Base-by-base conservation (phyloP, 345 rosid genomes). In the Melastoma malabathricum region DNA sequence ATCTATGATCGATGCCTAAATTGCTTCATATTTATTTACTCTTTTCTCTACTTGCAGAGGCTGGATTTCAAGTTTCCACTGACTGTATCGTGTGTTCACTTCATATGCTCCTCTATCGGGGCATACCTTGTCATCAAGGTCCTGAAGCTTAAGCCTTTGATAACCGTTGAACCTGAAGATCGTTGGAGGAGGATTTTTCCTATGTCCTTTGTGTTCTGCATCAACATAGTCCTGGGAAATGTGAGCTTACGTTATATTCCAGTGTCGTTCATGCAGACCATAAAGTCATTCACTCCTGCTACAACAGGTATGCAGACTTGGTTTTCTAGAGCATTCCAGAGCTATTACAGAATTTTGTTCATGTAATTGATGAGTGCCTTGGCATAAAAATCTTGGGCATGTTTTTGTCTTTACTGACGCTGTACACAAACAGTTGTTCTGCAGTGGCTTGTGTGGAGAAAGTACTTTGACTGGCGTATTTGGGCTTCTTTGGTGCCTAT, bases 261-360 rank as follows among this genome's bases (percentile, higher is more conserved):
- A 1, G 99, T 93, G 57, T 93, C 99, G 1, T 93, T 93, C 71
- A 93, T 93, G 99, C 99, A 93, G 74, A 93, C 99, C 0, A 93
- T 93, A 31, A 93, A 93, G 70, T 93, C 99, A 18, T 93, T 93
- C 61, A 93, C 99, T 58, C 99, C 99, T 20, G 99, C 99, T 44
- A 93, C 99, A 51, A 93, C 99, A 75, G 99, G 99, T 93, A 73
- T 47, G 50, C 20, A 18, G 34, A 53, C 46, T 41, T 38, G 7
- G 18, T 45, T 6, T 10, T 17, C 15, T 1, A 25, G 48, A 43
- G 47, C 41, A 4, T 13, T 17, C 14, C 1, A 25, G 51, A 43
- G 47, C 41, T 34, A 34, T 48, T 18, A 47, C 59, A 19, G 31
- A 5, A 44, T 6, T 56, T 27, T 18, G 5, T 58, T 6, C 13